Base-by-base conservation (phyloP, 768 basidiomycete species). In the Suillus occidentalis region DNA sequence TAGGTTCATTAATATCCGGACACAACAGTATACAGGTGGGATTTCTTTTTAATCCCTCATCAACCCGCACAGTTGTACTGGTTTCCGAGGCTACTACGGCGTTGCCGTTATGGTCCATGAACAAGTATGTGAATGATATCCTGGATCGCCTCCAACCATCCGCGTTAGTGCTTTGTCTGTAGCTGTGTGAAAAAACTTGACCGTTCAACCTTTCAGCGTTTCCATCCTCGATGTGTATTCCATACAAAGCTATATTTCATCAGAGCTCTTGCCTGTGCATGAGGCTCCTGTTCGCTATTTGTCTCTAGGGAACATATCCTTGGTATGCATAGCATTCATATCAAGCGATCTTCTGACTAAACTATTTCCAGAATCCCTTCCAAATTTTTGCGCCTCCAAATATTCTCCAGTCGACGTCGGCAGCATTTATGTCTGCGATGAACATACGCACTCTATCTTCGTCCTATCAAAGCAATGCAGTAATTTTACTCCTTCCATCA, bases 201-300 rank as follows among this genome's bases (percentile, higher is more conserved):
- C 42, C 12, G 9, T 63, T 28, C 34, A 43, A 28, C 59, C 55
- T 14, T 60, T 57, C 61, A 87, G 87, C 20, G 69, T 86, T 34
- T 77, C 80, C 0, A 71, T 88, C 3, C 71, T 89, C 25, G 88
- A 88, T 69, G 75, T 78, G 6, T 89, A 89, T 67, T 72, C 84
- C 6, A 76, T 78, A 18, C 80, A 82, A 13, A 75, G 77, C 6
- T 89, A 88, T 66, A 79, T 84, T 20, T 79, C 80, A 16, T 52
- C 72, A 0, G 67, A 57, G 10, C 73, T 77, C 10, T 70, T 79
- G 7, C 63, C 80, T 0, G 74, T 75, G 56, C 76, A 80, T 47
- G 78, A 79, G 60, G 80, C 86, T 6, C 86, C 87, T 4, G 66
- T 88, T 25, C 83, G 87, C 34, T 88, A 84, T 70, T 81, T 89